These are phyloP conservation scores for Ceratobasidium sp. DNA, from an alignment of 1,284 basidiomycete species.

Conservation along the genomic window DNA sequence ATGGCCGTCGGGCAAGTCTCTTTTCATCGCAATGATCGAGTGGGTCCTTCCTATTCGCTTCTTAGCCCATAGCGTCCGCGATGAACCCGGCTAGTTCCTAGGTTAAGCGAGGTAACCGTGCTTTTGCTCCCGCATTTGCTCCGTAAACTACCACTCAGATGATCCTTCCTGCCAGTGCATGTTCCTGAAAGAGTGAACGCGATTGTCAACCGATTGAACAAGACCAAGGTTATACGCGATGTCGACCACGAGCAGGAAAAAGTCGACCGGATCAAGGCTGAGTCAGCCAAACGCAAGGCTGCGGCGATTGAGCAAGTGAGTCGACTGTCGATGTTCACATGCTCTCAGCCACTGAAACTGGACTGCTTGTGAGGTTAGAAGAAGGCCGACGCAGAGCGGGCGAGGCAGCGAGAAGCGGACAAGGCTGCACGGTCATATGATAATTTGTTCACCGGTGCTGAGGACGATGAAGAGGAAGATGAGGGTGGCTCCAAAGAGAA, in stretches of 20 bases:
- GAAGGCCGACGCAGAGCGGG: constrained; percentile 78
- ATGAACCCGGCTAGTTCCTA: constrained; percentile 54
- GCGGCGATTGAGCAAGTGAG: constrained; percentile 74
- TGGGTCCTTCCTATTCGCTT: constrained; percentile 57
- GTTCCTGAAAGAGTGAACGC: constrained; percentile 86
- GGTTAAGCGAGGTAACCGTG: constrained; percentile 81
- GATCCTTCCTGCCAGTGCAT: constrained; percentile 68
- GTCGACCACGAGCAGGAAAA: constrained; percentile 94
- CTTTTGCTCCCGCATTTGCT: neutral
- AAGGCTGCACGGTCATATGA: constrained; percentile 85
- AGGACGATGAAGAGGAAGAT: constrained; percentile 50
- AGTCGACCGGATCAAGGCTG: constrained; percentile 84
- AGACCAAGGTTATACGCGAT: constrained; percentile 87
- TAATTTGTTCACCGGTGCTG: constrained; percentile 66
- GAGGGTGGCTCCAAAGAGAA: constrained; percentile 55
- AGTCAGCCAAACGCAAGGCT: constrained; percentile 76
- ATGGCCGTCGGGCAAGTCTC: constrained; percentile 97
- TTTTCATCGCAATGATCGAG: constrained; percentile 91
- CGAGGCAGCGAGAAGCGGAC: constrained; percentile 76
- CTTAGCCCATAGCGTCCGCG: neutral
- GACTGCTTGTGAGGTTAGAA: constrained; percentile 63
- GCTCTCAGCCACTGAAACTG: neutral
- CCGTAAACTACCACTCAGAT: neutral
- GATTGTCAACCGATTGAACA: constrained; percentile 95
- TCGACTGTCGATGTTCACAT: neutral